Base-by-base conservation (phyloP, 345 rosid species). In the Pugionium cornutum region DNA sequence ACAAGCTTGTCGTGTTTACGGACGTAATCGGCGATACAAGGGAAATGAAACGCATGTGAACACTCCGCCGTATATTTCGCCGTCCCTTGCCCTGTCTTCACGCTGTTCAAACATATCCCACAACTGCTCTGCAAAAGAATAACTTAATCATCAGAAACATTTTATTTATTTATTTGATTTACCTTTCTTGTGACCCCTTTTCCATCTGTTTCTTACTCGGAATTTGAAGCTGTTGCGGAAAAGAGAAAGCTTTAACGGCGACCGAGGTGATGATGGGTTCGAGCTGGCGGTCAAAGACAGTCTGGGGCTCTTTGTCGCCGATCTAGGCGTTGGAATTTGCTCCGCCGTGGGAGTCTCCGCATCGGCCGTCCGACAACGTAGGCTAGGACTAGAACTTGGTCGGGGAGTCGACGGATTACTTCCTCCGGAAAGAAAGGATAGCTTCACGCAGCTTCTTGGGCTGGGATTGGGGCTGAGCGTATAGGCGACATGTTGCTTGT, bases 21-120 rank as follows among this genome's bases (percentile, higher is more conserved):
- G 31, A 84, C 85, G 37, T 84, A 89, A 4, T 80, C 78, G 6
- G 84, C 80, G 28, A 92, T 70, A 73, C 97, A 92, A n/a, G 89
- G 86, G 58, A 87, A 89, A 64, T 92, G 98, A 68, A 92, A 92
- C 32, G 75, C 76, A 70, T 92, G 97, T 8, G 82, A 61, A 49
- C 98, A 92, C 66, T 89, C 98, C 7, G 97, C 97, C 31, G 97
- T 92, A 76, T 84, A 87, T 27, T 87, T 84, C 4, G 92, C 92
- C 11, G 87, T 83, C 3, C 91, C 97, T 58, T 87, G 84, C n/a
- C 89, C 92, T 3, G 84, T 81, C 76, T 80, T 86, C 73, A 87
- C 91, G 63, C 87, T 82, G 79, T 79, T 83, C 71, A 76, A 73
- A 68, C 97, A 92, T 44, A 92, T 77, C 48, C 89, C 92, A 27